These are phyloP conservation scores for Salix koriyanagi DNA, from an alignment of 345 rosid species.

Conservation along the genomic window DNA sequence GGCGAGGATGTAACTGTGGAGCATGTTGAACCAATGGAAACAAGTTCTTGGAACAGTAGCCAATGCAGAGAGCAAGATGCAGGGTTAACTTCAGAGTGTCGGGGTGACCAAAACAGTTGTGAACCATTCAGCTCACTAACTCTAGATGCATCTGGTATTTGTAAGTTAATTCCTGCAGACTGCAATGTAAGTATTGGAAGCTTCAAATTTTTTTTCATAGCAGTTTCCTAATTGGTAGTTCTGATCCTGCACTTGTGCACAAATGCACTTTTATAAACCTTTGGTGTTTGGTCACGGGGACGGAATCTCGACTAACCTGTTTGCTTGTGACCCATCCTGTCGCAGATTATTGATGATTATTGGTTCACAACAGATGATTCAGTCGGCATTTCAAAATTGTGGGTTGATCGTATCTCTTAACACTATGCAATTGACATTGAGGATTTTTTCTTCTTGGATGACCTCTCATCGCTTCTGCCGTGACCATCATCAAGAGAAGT, in stretches of 20 bases:
- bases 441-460: not conserved
- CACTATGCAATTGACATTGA: not conserved
- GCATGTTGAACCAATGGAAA: constrained; percentile 14
- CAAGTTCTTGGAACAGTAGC: constrained; percentile 12
- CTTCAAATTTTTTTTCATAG: not conserved
- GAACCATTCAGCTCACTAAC: constrained; percentile 3
- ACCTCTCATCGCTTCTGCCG: not conserved
- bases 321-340: constrained; percentile 5
- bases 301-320: not conserved
- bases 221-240: not conserved
- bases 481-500: not conserved
- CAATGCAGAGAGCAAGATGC: constrained; percentile 15
- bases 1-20: constrained; percentile 23
- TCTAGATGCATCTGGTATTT: constrained; percentile 37
- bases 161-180: constrained; percentile 53
- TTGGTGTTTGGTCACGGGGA: not conserved
- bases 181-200: constrained; percentile 43
- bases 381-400: constrained; percentile 52
- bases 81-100: constrained; percentile 15
- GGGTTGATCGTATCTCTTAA: constrained; percentile 29
- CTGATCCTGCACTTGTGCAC: too few species aligned
- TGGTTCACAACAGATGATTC: constrained; percentile 58
- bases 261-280: not conserved
- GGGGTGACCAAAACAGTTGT: constrained; percentile 2
- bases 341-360: constrained; percentile 60